Evolutionary conservation across 1,139 yeast genomes (phyloP), one percentile per base, ranked within the genome.

Genomic region (Taphrina sp.): DNA sequence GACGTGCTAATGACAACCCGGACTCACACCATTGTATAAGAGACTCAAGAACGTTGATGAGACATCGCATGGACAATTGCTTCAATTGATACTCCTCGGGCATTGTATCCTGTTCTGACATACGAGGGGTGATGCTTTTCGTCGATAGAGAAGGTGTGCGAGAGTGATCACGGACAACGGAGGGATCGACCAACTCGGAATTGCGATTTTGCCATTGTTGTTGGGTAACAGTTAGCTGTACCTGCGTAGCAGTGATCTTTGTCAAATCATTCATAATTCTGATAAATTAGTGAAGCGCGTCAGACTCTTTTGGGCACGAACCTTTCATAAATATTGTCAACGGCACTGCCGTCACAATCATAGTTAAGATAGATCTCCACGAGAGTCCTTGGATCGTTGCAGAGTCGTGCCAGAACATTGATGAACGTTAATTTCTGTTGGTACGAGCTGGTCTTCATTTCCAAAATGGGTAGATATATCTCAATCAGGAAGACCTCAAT

Each of bases 401-500:
- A 85, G 43, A 92, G 71, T 62, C 95, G 77, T 64, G 86, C 85
- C 29, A 94, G 76, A 19, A 92, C 78, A 10, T 85, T 80, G 61
- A 94, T 74, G 61, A 92, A 79, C 64, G 88, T 90, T 65, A 95
- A 78, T 69, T 92, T 90, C 70, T 92, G 98, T 67, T 92, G 96
- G 7, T 89, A 74, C 0, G 96, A 88, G 1, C 96, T 86, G 1
- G 95, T 82, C 65, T 83, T 85, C 83, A 92, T 80, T 66, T 92
- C 97, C 52, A 94, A 80, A 43, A 94, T 88, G 3, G 97, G 96
- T 71, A 92, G 85, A 69, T 92, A 94, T 47, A 92, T 88, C 66
- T 92, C 97, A 56, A 84, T 86, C 73, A 92, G 80, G 66, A 94
- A 87, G 0, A 94, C 95, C 1, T 96, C 96, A 49, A 94, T 86